Evolutionary conservation across 208 protist species (phyloP), one percentile per base, ranked within the genome.

Genomic region (Leishmania braziliensis): DNA sequence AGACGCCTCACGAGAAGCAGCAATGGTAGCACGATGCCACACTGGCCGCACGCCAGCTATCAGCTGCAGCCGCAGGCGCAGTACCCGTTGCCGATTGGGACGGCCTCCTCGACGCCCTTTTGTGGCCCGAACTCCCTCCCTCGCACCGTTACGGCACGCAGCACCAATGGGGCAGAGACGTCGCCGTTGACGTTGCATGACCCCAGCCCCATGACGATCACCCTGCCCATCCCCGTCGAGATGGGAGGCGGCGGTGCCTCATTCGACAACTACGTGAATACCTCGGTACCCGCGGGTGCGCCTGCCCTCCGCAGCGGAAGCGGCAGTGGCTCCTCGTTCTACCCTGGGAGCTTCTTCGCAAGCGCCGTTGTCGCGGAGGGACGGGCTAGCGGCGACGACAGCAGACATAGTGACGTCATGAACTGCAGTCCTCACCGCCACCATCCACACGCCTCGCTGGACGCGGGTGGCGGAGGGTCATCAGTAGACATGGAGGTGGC

Each of bases 281-380:
- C 74, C 29, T 68, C 74, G 16, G 74, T 46, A 8, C 54, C 33
- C 3, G 50, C 66, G 56, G 53, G 20, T 20, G 5, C 66, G 20
- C 39, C 74, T 39, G 74, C 56, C 20, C 33, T 50, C 9, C 68
- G 51, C 75, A 78, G 69, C 60, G 70, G 70, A 77, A 78, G 81
- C 18, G 76, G 50, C 51, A 80, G 79, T 48, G 60, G 16, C 50
- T 78, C 81, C 51, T 84, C 81, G 62, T 68, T 85, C 9, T 81
- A 81, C 66, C 81, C 71, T 5, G 76, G 81, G 39, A 85, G 81
- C 54, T 74, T 85, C 72, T 85, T 81, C 60, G 69, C 69, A 20
- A 58, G 63, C 72, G 39, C 74, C 9, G 51, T 26, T 10, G 36
- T 33, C 54, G 33, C 56, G 18, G 74, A 77, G 74, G 74, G 53